Percentiles rank a stretch among this genome's conserved stretches.
These are phyloP conservation scores for Dothistroma septosporum DNA, from an alignment of 2,329 filamentous ascomycete species.

Conservation along the genomic window DNA sequence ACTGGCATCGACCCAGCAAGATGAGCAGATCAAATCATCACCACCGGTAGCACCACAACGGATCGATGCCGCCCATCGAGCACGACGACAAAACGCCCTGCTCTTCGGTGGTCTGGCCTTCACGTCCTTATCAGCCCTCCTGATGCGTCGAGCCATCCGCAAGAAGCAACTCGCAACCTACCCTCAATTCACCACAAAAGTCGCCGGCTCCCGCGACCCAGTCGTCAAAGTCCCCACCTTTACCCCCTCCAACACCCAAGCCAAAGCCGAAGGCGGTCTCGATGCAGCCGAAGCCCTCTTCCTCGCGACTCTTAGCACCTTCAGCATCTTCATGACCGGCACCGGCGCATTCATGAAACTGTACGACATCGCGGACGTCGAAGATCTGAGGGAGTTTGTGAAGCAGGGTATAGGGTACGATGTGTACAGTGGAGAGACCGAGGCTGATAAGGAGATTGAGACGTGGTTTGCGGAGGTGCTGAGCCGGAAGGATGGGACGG, in stretches of 20 bases:
- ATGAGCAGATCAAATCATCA: not conserved
- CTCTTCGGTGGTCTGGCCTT: slow-evolving; percentile 74
- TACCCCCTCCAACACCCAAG: slow-evolving; percentile 15
- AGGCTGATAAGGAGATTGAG: slow-evolving; percentile 52
- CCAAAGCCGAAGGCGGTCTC: slow-evolving; percentile 51
- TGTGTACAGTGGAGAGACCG: slow-evolving; percentile 51
- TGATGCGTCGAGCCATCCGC: slow-evolving; percentile 63
- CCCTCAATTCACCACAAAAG: slow-evolving; percentile 42
- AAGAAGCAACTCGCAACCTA: slow-evolving; percentile 59
- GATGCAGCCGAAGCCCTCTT: slow-evolving; percentile 81
- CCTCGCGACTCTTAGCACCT: slow-evolving; percentile 80
- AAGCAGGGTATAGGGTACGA: slow-evolving; percentile 55
- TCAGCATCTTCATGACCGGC: slow-evolving; percentile 69
- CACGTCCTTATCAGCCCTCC: slow-evolving; percentile 64
- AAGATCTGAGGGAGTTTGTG: slow-evolving; percentile 57
- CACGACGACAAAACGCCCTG: slow-evolving; percentile 42
- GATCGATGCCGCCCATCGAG: slow-evolving; percentile 27
- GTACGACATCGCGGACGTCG: slow-evolving; percentile 61
- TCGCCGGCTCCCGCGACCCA: slow-evolving; percentile 1
- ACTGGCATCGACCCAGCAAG: not conserved
- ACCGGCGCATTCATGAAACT: slow-evolving; percentile 71
- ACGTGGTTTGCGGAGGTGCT: slow-evolving; percentile 50
- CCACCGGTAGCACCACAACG: slow-evolving; percentile 19
- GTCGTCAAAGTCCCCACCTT: slow-evolving; percentile 18
- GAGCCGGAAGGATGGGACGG: slow-evolving; percentile 45